phyloP scores from a whole-genome alignment of 345 rosid genomes.

The Populus nigra region DNA sequence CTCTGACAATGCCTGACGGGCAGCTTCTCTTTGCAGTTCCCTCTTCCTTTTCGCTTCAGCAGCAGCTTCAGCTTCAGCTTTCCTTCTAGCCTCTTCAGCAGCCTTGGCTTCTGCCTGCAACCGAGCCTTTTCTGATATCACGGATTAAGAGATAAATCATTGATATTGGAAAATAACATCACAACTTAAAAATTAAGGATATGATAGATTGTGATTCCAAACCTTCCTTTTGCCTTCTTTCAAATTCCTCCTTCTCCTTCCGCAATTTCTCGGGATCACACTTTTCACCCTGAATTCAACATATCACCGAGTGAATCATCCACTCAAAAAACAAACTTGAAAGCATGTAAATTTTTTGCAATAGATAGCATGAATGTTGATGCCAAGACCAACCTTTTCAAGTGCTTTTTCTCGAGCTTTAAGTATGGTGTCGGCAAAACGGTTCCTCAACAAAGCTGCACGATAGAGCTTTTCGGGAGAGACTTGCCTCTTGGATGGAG shows the following conservation, averaged over 20 bases:
- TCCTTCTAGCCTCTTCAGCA: conserved; percentile 73
- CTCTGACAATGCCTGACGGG: conserved; percentile 77
- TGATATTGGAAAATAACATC: not conserved
- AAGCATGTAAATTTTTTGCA: not conserved
- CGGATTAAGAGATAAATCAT: conserved; percentile 5
- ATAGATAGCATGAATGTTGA: not conserved
- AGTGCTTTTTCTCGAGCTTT: conserved; percentile 85
- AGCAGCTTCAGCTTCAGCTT: conserved; percentile 73
- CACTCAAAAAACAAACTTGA: not conserved
- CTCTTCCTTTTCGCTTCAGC: conserved; percentile 72
- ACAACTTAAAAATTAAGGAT: conserved; percentile 1
- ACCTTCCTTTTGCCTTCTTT: conserved; percentile 81
- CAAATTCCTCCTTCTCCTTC: conserved; percentile 73
- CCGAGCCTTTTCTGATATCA: conserved; percentile 63
- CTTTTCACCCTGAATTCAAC: conserved; percentile 59
- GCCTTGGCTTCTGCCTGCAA: conserved; percentile 83
- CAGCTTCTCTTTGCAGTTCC: conserved; percentile 85
- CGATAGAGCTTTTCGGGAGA: conserved; percentile 90
- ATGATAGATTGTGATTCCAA: not conserved
- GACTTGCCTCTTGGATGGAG: conserved; percentile 70
- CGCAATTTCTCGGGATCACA: conserved; percentile 75
- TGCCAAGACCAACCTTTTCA: conserved; percentile 55
- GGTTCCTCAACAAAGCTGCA: conserved; percentile 72
- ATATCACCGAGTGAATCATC: conserved; percentile 9
- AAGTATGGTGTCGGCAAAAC: conserved; percentile 87